Evolutionary conservation across 169 alveolate species (phyloP), one percentile per base, ranked within the genome.

Genomic region (Toxoplasma gondii): DNA sequence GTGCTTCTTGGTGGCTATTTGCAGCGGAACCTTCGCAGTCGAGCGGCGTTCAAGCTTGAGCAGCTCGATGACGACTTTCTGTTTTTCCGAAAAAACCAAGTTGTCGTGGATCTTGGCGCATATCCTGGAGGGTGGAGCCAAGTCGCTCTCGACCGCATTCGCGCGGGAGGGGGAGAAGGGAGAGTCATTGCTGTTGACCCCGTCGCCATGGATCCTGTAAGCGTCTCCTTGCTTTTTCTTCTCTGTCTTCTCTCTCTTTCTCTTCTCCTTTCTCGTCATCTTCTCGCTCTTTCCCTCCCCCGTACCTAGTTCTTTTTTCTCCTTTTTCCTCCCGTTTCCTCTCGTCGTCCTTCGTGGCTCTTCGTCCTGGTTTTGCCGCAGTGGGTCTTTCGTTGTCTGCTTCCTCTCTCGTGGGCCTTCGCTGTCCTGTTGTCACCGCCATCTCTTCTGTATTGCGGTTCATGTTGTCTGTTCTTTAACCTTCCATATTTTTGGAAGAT

Each of bases 111-210:
- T 91, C 94, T 95, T n/a, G 97, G 97, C 5, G 94, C 95, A 74
- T 95, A 92, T 82, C 94, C 96, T 27, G 96, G 97, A 39, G 96
- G 96, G 39, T 94, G 96, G 95, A 91, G 96, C 49, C 96, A 94
- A 58, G 95, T 95, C 41, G 97, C 96, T 36, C 74, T 92, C 24
- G 92, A 93, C 84, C 94, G 97, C 39, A 74, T 91, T 34, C 91
- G 70, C 19, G 93, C 88, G 16, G 67, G 69, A 38, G 90, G 90
- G 31, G 69, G 69, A 41, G 44, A 43, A 22, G 90, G 90, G 4
- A 67, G 92, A 0, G 93, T 92, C 53, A 84, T 92, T 49, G 95
- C 92, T 34, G 95, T 92, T 31, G 95, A 92, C 87, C 82, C 88
- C 1, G 90, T 83, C 92, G 45, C 78, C 31, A 84, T 92, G 93